These are phyloP conservation scores for Barbarea vulgaris DNA, from an alignment of 345 rosid genomes.

Conservation along the genomic window DNA sequence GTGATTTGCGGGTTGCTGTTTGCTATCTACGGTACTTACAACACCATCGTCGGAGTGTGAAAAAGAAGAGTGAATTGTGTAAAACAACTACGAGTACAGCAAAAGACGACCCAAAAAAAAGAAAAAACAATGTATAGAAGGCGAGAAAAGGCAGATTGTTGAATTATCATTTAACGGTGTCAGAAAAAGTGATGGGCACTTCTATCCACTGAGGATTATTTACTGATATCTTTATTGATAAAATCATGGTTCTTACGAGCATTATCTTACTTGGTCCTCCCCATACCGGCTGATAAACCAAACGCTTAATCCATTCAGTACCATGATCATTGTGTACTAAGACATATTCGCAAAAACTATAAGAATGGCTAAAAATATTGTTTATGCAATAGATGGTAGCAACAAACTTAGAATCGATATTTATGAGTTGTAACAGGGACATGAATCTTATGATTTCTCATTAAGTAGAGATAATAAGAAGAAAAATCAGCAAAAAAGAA, in stretches of 20 bases:
- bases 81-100: not conserved
- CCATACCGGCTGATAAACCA: too few species aligned
- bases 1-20: constrained; percentile 66
- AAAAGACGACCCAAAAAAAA: not conserved
- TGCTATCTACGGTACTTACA: constrained; percentile 76
- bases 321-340: too few species aligned
- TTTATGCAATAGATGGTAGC: not conserved
- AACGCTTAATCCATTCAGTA: too few species aligned
- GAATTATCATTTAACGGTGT: constrained; percentile 10
- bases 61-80: not conserved
- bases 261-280: not conserved
- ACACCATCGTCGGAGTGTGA: constrained; percentile 54
- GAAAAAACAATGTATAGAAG: not conserved
- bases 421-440: not conserved
- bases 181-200: not conserved
- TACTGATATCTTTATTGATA: too few species aligned
- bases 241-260: not conserved
- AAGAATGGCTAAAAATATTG: too few species aligned
- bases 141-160: constrained; percentile 17
- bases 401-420: not conserved
- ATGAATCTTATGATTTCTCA: not conserved
- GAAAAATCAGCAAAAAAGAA: not conserved
- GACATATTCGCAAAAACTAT: too few species aligned
- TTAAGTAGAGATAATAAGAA: not conserved
- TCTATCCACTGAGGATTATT: not conserved